phyloP scores from a whole-genome alignment of 768 basidiomycete genomes.

The Trametes gibbosa region DNA sequence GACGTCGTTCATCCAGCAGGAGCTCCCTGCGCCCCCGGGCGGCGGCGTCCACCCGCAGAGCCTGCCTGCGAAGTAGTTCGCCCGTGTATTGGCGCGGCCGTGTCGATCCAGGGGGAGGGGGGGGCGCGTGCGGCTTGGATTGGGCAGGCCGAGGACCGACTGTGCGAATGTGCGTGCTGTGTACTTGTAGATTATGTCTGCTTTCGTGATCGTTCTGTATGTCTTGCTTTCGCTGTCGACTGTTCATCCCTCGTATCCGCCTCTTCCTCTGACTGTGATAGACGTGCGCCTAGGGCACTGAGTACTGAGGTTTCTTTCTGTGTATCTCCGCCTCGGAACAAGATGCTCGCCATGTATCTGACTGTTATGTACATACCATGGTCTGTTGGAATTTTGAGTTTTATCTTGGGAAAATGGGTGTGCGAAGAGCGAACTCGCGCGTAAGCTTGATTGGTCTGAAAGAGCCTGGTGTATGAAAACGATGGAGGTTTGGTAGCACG shows the following conservation, averaged over 20 bases:
- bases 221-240: neutral
- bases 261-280: neutral
- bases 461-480: no score
- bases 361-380: neutral
- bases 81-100: no score
- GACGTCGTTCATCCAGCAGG: conserved; percentile 58
- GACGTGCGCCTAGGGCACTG: no score
- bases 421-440: no score
- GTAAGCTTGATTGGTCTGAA: no score
- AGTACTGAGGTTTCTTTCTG: no score
- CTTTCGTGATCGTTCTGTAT: neutral
- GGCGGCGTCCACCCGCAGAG: neutral
- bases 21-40: conserved; percentile 24
- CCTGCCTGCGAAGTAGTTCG: neutral
- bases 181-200: neutral
- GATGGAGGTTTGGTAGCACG: no score
- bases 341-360: neutral
- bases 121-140: neutral
- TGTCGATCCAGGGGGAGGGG: neutral
- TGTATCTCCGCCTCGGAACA: neutral
- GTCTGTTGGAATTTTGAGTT: neutral
- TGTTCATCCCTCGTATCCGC: neutral
- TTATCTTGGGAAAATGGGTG: neutral
- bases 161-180: neutral
- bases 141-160: neutral